Evolutionary conservation across 495 filamentous ascomycete genomes (phyloP).

Genomic region (Tuber borchii): DNA sequence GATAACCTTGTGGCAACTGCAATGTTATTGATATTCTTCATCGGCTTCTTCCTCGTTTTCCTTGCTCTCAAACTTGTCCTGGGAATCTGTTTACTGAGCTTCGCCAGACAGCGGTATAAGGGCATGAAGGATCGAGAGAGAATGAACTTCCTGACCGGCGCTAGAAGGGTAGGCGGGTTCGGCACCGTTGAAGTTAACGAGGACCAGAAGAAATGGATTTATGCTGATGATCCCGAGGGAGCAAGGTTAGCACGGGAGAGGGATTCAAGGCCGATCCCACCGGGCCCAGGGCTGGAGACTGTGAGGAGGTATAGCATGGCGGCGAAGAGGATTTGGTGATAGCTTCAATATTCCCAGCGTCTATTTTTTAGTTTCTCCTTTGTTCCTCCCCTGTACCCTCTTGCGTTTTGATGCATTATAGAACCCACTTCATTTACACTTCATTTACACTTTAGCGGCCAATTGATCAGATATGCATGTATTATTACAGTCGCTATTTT

Average conservation of each 20-base stretch:
- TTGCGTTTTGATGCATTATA: not conserved
- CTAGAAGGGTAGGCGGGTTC: slow-evolving; percentile 69
- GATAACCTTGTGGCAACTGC: slow-evolving; percentile 63
- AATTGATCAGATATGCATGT: not conserved
- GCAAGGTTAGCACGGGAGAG: slow-evolving; percentile 56
- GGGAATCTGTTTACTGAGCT: slow-evolving; percentile 71
- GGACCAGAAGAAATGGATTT: slow-evolving; percentile 78
- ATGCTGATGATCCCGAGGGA: slow-evolving; percentile 72
- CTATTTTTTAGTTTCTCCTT: not conserved
- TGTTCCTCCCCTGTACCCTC: not conserved
- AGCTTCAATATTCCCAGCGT: not conserved
- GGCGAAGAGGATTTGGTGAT: slow-evolving; percentile 84
- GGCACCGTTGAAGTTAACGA: slow-evolving; percentile 83
- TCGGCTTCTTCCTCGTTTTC: slow-evolving; percentile 69
- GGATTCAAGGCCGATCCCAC: slow-evolving; percentile 49
- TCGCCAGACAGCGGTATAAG: slow-evolving; percentile 67
- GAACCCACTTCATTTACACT: not conserved
- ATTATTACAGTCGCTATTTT: not conserved
- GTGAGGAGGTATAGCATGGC: slow-evolving; percentile 87
- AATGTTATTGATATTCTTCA: slow-evolving; percentile 71
- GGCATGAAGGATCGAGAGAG: slow-evolving; percentile 63
- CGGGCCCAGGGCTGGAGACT: slow-evolving; percentile 54
- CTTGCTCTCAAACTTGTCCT: slow-evolving; percentile 75
- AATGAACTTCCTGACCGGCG: slow-evolving; percentile 59
- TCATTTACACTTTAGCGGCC: not conserved